Evolutionary conservation across 2,329 filamentous ascomycete genomes (phyloP).

Genomic region (Aaosphaeria arxii): DNA sequence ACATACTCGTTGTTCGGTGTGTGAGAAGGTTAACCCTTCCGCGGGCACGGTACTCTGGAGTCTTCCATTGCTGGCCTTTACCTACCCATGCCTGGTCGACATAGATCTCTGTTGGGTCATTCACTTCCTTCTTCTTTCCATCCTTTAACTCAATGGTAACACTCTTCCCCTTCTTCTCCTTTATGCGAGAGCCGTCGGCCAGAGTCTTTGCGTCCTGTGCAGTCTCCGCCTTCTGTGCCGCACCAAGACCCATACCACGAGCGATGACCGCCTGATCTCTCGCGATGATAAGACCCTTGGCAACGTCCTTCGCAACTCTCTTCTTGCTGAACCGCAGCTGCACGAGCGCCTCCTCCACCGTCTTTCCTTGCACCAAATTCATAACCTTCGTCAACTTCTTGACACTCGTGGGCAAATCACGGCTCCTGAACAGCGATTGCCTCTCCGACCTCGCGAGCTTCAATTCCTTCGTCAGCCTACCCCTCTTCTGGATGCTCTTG

Average conservation of each 20-base stretch:
- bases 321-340: constrained; percentile 98
- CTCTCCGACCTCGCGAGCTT: constrained; percentile 66
- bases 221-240: constrained; percentile 14
- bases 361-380: constrained; percentile 87
- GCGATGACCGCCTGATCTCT: constrained; percentile 76
- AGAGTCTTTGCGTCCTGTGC: not conserved
- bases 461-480: constrained; percentile 64
- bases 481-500: constrained; percentile 66
- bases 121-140: constrained; percentile 67
- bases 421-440: constrained; percentile 59
- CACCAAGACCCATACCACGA: constrained; percentile 76
- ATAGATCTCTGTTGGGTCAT: constrained; percentile 79
- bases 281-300: constrained; percentile 75
- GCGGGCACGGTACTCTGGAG: constrained; percentile 71
- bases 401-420: constrained; percentile 74
- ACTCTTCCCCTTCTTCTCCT: constrained; percentile 29
- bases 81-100: constrained; percentile 92
- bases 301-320: constrained; percentile 79
- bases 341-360: constrained; percentile 85
- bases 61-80: constrained; percentile 53
- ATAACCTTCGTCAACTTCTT: constrained; percentile 91
- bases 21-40: constrained; percentile 66
- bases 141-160: constrained; percentile 69
- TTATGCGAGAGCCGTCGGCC: constrained; percentile 7
- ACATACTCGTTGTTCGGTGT: constrained; percentile 73